phyloP scores from a whole-genome alignment of 2,329 filamentous ascomycete genomes.

The Neocatenulostroma microsporum region DNA sequence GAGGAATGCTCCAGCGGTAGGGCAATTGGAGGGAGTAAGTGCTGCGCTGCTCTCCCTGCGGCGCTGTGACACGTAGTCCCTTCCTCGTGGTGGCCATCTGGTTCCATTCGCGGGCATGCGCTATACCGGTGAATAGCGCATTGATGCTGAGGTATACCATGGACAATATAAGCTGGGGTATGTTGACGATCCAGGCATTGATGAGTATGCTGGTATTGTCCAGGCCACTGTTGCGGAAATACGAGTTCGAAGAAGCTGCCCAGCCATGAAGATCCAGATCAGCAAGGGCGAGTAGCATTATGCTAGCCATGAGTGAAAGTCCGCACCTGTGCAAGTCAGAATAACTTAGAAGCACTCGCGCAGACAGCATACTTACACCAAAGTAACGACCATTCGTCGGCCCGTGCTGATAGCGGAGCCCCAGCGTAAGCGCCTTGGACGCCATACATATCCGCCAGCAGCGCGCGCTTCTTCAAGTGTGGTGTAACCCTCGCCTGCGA shows the following conservation, averaged over 20 bases:
- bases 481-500: too few relatives aligned
- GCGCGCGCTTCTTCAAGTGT: not conserved
- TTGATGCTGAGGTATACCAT: not conserved
- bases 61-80: slow-evolving; percentile 32
- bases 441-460: not conserved
- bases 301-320: not conserved
- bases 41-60: slow-evolving; percentile 30
- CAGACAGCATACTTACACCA: slow-evolving; percentile 1
- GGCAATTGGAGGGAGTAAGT: slow-evolving; percentile 38
- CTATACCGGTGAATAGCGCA: not conserved
- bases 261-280: not conserved
- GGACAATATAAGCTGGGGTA: slow-evolving; percentile 1
- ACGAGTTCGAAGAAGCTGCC: too few relatives aligned
- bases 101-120: slow-evolving; percentile 40
- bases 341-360: not conserved
- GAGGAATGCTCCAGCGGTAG: slow-evolving; percentile 32
- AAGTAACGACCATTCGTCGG: not conserved
- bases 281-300: not conserved
- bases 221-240: not conserved
- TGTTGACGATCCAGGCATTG: not conserved
- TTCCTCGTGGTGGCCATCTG: slow-evolving; percentile 29
- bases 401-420: not conserved
- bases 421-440: not conserved
- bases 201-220: not conserved
- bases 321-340: not conserved